A percentile compares a stretch with the other conserved stretches of the same genome.
Evolutionary conservation across 140 eudicot genomes (phyloP).

Genomic region (Erigeron philadelphicus): DNA sequence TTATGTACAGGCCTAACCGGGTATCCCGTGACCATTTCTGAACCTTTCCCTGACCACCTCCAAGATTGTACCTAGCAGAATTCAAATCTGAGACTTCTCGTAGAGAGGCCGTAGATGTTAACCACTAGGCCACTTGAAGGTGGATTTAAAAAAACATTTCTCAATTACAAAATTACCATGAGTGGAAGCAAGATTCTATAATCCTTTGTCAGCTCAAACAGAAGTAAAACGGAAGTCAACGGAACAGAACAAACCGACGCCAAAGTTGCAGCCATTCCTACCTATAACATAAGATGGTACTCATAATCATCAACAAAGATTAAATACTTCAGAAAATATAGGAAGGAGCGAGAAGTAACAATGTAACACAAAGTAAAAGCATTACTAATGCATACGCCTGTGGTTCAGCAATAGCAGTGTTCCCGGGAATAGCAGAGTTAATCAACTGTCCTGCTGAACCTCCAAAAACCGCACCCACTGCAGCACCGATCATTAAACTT

Average conservation of each 20-base stretch:
- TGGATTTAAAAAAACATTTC: not conserved
- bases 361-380: not conserved
- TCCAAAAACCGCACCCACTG: slow-evolving; percentile 97
- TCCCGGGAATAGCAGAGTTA: slow-evolving; percentile 89
- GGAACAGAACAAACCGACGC: slow-evolving; percentile 98
- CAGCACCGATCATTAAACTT: slow-evolving; percentile 98
- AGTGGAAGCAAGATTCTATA: slow-evolving; percentile 98
- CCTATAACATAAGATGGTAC: slow-evolving; percentile 41
- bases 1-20: too few relatives aligned
- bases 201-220: slow-evolving; percentile 94
- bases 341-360: not conserved
- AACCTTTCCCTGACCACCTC: too few relatives aligned
- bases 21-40: too few relatives aligned
- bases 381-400: slow-evolving; percentile 97
- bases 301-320: slow-evolving; percentile 12
- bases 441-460: slow-evolving; percentile 82
- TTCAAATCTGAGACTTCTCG: too few relatives aligned
- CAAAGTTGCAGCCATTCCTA: slow-evolving; percentile 99
- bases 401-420: slow-evolving; percentile 89
- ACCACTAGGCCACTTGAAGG: too few relatives aligned
- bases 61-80: too few relatives aligned
- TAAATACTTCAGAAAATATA: not conserved
- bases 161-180: slow-evolving; percentile 49
- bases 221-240: slow-evolving; percentile 87
- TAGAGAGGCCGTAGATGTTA: too few relatives aligned